phyloP scores from a whole-genome alignment of 2,329 filamentous ascomycete genomes.

The Talaromyces verruculosus region DNA sequence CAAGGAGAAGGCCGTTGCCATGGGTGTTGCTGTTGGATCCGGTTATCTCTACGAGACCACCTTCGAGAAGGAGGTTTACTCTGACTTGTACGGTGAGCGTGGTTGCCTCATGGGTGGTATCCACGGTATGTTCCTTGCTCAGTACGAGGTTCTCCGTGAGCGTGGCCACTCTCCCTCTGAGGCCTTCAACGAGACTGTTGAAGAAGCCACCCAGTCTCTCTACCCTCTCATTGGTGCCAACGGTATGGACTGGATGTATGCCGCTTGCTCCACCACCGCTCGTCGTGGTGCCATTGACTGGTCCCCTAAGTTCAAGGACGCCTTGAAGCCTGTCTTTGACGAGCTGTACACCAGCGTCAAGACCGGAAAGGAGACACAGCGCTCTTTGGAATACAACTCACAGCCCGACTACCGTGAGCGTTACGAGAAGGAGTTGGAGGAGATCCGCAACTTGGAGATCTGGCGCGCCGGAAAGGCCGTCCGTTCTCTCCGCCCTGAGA shows the following conservation, averaged over 20 bases:
- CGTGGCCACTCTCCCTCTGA: conserved; percentile 95
- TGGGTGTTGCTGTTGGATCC: conserved; percentile 94
- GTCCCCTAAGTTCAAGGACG: conserved; percentile 95
- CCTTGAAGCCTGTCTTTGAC: conserved; percentile 98
- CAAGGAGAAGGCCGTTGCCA: conserved; percentile 94
- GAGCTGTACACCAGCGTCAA: conserved; percentile 90
- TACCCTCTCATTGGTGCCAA: conserved; percentile 97
- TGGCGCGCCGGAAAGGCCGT: conserved; percentile 98
- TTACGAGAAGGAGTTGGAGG: conserved; percentile 97
- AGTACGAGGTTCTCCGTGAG: conserved; percentile 99
- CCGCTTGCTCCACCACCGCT: conserved; percentile 97
- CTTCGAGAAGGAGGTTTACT: conserved; percentile 99
- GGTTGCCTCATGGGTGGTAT: conserved; percentile 99
- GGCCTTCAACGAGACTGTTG: conserved; percentile 99
- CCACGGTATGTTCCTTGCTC: conserved; percentile 99
- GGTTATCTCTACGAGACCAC: conserved; percentile 99
- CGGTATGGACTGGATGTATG: conserved; percentile 99
- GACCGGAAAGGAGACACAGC: conserved; percentile 89
- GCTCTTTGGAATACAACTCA: conserved; percentile 95
- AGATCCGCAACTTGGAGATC: conserved; percentile 98
- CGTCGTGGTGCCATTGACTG: conserved; percentile 98
- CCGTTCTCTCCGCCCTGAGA: conserved; percentile 81
- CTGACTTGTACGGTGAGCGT: conserved; percentile 98
- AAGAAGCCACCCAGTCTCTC: conserved; percentile 97
- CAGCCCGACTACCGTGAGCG: conserved; percentile 94